These are phyloP conservation scores for Rubus idaeus DNA, from an alignment of 306 rosid genomes.

Conservation along the genomic window DNA sequence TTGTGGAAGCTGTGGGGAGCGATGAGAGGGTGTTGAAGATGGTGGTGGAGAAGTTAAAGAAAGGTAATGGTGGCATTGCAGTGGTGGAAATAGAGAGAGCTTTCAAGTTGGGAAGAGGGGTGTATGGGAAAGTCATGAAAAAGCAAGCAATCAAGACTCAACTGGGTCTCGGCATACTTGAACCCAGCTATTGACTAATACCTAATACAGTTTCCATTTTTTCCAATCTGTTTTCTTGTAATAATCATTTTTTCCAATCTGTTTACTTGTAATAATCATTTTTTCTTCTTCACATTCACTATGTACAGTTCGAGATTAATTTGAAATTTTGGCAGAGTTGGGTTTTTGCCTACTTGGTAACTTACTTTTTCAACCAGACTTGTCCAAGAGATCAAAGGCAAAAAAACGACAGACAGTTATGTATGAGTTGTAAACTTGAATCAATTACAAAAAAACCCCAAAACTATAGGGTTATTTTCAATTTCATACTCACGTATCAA, in stretches of 20 bases:
- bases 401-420: too few species aligned
- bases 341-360: background rate
- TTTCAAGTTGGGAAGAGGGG: conserved; percentile 63
- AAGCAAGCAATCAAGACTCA: conserved; percentile 62
- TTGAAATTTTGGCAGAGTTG: background rate
- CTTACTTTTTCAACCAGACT: too few species aligned
- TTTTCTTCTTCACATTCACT: background rate
- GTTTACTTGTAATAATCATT: background rate
- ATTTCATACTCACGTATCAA: too few species aligned
- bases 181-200: conserved; percentile 25
- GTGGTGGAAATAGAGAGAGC: conserved; percentile 49
- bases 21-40: conserved; percentile 71
- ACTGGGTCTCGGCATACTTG: conserved; percentile 40
- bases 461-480: too few species aligned
- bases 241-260: background rate
- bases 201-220: background rate
- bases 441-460: too few species aligned
- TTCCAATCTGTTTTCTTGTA: background rate
- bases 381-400: too few species aligned
- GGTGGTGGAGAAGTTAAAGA: conserved; percentile 49
- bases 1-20: conserved; percentile 64
- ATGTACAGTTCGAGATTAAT: background rate
- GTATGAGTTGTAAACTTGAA: too few species aligned
- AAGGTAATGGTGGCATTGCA: conserved; percentile 31
- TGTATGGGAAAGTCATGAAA: conserved; percentile 67